A percentile compares a stretch with the other conserved stretches of the same genome.
phyloP scores from a whole-genome alignment of 2,329 filamentous ascomycete genomes.

The Aspergillus nomiae region DNA sequence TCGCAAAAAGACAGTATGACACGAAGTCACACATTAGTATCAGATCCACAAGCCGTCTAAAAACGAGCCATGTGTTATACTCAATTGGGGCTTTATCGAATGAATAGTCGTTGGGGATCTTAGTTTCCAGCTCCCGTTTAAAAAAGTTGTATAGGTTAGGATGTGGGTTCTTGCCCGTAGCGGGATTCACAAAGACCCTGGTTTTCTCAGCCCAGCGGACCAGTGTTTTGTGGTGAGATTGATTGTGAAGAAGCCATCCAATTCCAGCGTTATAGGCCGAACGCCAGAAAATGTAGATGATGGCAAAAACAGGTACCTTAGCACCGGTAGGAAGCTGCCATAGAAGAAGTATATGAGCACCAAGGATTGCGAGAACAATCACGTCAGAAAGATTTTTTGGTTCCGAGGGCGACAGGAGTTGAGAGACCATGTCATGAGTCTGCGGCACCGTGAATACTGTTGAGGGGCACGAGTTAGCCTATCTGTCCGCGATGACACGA shows the following conservation, averaged over 20 bases:
- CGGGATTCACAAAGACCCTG: constrained; percentile 81
- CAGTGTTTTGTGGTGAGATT: constrained; percentile 85
- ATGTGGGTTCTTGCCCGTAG: constrained; percentile 77
- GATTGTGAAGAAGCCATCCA: constrained; percentile 81
- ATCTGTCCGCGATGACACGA: background rate
- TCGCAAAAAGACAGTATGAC: constrained; percentile 93
- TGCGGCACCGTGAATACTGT: constrained; percentile 92
- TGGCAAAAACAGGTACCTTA: constrained; percentile 76
- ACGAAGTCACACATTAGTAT: constrained; percentile 99
- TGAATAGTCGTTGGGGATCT: constrained; percentile 89
- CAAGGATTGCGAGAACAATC: constrained; percentile 76
- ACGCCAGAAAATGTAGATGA: constrained; percentile 89
- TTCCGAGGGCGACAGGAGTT: constrained; percentile 89
- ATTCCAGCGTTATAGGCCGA: constrained; percentile 92
- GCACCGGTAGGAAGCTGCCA: constrained; percentile 70
- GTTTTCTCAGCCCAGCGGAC: constrained; percentile 85
- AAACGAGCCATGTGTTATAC: constrained; percentile 99
- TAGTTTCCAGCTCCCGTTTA: constrained; percentile 88
- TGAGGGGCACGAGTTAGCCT: constrained; percentile 19
- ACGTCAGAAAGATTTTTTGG: constrained; percentile 92
- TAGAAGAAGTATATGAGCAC: constrained; percentile 70
- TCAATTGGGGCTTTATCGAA: constrained; percentile 93
- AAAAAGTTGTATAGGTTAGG: constrained; percentile 81
- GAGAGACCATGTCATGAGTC: constrained; percentile 98
- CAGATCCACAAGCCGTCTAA: constrained; percentile 90